Evolutionary conservation across 2,329 filamentous ascomycete genomes (phyloP).

Genomic region (Neopestalotiopsis clavispora): DNA sequence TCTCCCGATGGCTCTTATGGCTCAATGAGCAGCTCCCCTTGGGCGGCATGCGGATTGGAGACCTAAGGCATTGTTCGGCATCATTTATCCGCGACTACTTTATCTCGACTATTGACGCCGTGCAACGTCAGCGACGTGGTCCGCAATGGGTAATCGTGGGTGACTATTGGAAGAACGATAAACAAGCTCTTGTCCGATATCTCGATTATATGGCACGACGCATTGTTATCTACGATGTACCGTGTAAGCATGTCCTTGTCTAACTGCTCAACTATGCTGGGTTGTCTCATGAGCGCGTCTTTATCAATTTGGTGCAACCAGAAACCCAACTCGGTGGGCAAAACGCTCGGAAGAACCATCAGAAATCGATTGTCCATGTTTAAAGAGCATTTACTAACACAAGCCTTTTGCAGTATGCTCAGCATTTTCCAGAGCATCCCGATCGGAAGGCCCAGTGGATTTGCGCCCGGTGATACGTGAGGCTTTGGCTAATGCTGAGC

Average conservation of each 20-base stretch:
- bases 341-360: too few relatives aligned
- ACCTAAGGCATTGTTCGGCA: not conserved
- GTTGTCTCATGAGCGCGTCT: too few relatives aligned
- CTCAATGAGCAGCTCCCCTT: not conserved
- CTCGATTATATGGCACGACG: not conserved
- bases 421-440: constrained; percentile 33
- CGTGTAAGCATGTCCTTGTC: too few relatives aligned
- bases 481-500: not conserved
- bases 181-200: not conserved
- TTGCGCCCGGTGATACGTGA: too few relatives aligned
- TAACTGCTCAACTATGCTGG: too few relatives aligned
- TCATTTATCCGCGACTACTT: not conserved
- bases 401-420: too few relatives aligned
- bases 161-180: not conserved
- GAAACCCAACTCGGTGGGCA: too few relatives aligned
- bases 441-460: too few relatives aligned
- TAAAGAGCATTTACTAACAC: too few relatives aligned
- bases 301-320: too few relatives aligned
- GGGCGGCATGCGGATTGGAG: not conserved
- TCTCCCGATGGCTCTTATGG: not conserved
- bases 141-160: not conserved
- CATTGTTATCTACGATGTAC: not conserved
- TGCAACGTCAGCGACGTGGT: not conserved
- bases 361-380: too few relatives aligned
- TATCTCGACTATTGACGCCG: not conserved